Conservation (phyloP, 768 basidiomycete species). For the Kwoniella mangroviensis region DNA sequence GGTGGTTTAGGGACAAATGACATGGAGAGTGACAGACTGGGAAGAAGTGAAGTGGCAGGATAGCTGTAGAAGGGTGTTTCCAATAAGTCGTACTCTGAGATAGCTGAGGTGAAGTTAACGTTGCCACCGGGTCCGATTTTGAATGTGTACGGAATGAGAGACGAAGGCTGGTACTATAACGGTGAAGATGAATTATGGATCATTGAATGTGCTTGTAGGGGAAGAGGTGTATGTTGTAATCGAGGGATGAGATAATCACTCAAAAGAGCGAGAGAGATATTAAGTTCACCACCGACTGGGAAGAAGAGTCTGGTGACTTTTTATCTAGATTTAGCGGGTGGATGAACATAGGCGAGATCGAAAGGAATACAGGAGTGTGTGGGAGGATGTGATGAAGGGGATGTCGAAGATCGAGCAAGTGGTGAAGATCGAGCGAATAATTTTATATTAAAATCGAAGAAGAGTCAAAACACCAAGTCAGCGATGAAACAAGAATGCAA, state of each 20-base stretch:
- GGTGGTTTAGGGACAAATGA: constrained; percentile 12
- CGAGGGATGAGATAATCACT: background rate
- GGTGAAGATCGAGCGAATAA: background rate
- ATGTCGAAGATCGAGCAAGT: background rate
- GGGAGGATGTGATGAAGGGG: background rate
- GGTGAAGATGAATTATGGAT: background rate
- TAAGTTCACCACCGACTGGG: background rate
- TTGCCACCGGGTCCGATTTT: background rate
- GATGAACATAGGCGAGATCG: background rate
- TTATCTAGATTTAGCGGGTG: background rate
- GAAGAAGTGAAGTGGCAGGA: background rate
- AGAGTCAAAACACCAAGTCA: background rate
- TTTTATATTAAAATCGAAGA: background rate
- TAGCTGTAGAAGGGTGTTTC: background rate
- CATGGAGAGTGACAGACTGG: constrained; percentile 1
- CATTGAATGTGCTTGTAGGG: background rate
- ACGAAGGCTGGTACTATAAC: background rate
- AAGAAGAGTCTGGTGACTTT: background rate
- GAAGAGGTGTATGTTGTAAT: background rate
- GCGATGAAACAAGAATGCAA: background rate
- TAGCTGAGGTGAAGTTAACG: background rate
- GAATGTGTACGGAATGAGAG: background rate
- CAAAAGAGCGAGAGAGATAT: background rate
- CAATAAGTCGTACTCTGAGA: background rate
- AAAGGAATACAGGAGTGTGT: background rate